phyloP scores from a whole-genome alignment of 768 basidiomycete species.

The Rhodotorula sphaerocarpa region DNA sequence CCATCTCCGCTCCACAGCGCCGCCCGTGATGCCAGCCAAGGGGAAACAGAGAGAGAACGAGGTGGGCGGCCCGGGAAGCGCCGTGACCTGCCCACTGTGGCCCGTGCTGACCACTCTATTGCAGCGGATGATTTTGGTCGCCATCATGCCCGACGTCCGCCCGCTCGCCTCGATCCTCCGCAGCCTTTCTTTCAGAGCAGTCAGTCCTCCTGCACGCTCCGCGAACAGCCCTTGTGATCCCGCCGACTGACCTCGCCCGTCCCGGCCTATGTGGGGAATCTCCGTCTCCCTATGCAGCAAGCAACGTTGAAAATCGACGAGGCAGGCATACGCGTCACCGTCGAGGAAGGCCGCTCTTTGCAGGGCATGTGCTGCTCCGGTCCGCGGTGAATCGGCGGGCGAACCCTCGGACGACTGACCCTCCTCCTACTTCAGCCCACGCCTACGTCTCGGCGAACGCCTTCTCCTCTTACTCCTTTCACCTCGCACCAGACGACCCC shows the following conservation, averaged over 20 bases:
- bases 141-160: constrained; percentile 57
- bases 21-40: too few species aligned
- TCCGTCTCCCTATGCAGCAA: constrained; percentile 42
- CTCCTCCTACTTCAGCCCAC: constrained; percentile 51
- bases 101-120: too few species aligned
- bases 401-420: background rate
- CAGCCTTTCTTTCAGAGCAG: constrained; percentile 72
- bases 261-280: background rate
- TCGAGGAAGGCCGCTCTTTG: constrained; percentile 75
- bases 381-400: too few species aligned
- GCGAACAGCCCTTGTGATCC: background rate
- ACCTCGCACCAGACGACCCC: constrained; percentile 44
- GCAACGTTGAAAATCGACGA: constrained; percentile 66
- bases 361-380: constrained; percentile 52
- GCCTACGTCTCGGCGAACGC: constrained; percentile 70
- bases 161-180: constrained; percentile 69
- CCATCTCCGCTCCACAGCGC: too few species aligned
- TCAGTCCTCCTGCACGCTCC: constrained; percentile 38
- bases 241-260: background rate
- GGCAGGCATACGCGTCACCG: constrained; percentile 64
- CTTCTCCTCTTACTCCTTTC: constrained; percentile 71
- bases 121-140: constrained; percentile 41
- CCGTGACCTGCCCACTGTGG: too few species aligned
- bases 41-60: too few species aligned
- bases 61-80: too few species aligned